These are phyloP conservation scores for Leucaena leucocephala DNA, from an alignment of 306 rosid species.

Conservation along the genomic window DNA sequence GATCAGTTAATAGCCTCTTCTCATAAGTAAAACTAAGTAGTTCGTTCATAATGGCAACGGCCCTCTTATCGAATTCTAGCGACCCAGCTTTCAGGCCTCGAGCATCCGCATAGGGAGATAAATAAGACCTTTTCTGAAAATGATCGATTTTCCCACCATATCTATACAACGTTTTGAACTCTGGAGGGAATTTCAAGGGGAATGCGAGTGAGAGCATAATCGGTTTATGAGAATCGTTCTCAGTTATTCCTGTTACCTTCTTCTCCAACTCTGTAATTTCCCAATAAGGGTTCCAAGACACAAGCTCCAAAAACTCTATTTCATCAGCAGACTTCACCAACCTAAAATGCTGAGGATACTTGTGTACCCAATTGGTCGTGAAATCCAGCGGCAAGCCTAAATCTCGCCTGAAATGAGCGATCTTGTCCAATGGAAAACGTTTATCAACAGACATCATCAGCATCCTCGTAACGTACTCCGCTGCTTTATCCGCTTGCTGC, in stretches of 20 bases:
- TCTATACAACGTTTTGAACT: slow-evolving; percentile 58
- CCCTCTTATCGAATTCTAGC: slow-evolving; percentile 84
- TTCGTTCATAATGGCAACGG: slow-evolving; percentile 88
- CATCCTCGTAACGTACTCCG: slow-evolving; percentile 67
- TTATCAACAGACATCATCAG: slow-evolving; percentile 82
- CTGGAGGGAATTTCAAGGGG: slow-evolving; percentile 76
- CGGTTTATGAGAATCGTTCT: slow-evolving; percentile 22
- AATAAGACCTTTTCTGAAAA: slow-evolving; percentile 73
- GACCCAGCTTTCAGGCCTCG: slow-evolving; percentile 66
- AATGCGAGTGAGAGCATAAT: slow-evolving; percentile 54
- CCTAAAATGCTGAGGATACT: slow-evolving; percentile 63
- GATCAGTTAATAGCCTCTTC: slow-evolving; percentile 89
- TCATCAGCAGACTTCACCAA: slow-evolving; percentile 56
- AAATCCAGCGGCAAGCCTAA: slow-evolving; percentile 22
- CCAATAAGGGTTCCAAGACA: slow-evolving; percentile 75
- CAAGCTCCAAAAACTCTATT: slow-evolving; percentile 76
- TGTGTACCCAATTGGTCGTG: slow-evolving; percentile 59
- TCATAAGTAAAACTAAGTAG: slow-evolving; percentile 78
- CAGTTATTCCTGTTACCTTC: slow-evolving; percentile 46
- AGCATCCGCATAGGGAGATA: slow-evolving; percentile 91
- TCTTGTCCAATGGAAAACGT: slow-evolving; percentile 58
- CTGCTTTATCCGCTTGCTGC: slow-evolving; percentile 59
- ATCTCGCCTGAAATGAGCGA: slow-evolving; percentile 26
- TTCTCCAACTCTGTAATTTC: slow-evolving; percentile 85
- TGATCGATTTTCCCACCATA: slow-evolving; percentile 62